Evolutionary conservation across 2,329 filamentous ascomycete species (phyloP).

Genomic region (Lasiodiplodia sp.): DNA sequence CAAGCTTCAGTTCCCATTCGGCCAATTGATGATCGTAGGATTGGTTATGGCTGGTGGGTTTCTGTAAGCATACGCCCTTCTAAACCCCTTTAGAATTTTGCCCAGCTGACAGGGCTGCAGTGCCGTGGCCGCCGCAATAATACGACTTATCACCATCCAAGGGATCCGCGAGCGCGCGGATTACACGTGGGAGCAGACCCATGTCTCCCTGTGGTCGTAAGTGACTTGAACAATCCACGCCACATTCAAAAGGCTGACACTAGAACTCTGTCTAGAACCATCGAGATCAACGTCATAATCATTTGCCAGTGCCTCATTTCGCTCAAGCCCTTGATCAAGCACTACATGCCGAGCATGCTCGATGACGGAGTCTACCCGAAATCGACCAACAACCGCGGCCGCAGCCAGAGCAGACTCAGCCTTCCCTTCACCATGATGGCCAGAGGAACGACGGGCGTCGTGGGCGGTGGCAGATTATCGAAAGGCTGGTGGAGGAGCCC

Average conservation of each 20-base stretch:
- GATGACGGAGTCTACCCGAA: conserved; percentile 43
- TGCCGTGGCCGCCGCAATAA: background rate
- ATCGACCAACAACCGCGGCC: background rate
- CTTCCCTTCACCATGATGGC: background rate
- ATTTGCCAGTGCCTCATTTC: conserved; percentile 85
- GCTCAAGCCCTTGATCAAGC: conserved; percentile 78
- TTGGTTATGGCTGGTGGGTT: conserved; percentile 1
- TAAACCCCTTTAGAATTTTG: background rate
- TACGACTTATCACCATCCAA: background rate
- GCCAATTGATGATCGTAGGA: background rate
- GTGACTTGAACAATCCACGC: background rate
- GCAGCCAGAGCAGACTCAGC: conserved; percentile 4
- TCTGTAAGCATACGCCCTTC: background rate
- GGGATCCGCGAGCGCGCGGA: background rate
- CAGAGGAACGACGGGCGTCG: conserved; percentile 6
- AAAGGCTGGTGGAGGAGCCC: conserved; percentile 7
- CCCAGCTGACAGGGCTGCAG: background rate
- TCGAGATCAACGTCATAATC: conserved; percentile 86
- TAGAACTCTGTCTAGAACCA: conserved; percentile 44
- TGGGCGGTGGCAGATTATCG: conserved; percentile 1
- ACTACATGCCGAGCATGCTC: conserved; percentile 60
- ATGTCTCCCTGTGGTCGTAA: conserved; percentile 9
- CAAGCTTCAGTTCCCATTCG: background rate
- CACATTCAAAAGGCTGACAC: background rate
- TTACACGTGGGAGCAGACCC: conserved; percentile 15